These are phyloP conservation scores for Blastomyces gilchristii DNA, from an alignment of 2,329 filamentous ascomycete genomes.

Conservation along the genomic window DNA sequence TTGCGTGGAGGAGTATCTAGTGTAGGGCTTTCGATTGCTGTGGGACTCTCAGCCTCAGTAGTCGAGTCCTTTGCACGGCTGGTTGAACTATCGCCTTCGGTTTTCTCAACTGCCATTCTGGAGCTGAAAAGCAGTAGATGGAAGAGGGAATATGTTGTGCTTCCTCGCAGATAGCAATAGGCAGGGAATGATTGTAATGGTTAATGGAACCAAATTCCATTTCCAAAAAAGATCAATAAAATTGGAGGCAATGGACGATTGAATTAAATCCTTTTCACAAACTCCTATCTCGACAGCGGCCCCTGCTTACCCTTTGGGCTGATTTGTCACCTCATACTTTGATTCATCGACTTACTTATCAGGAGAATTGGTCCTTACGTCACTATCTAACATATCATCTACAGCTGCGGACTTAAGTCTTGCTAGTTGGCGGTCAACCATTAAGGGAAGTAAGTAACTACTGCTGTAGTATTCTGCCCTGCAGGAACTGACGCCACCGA, in stretches of 20 bases:
- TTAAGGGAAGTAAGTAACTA: no score
- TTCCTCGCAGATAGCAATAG: not conserved
- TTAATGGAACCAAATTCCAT: no score
- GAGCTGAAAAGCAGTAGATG: not conserved
- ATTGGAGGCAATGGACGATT: not conserved
- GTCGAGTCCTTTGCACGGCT: not conserved
- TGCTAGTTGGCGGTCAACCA: not conserved
- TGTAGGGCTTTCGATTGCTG: not conserved
- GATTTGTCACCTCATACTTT: not conserved
- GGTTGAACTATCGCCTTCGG: not conserved
- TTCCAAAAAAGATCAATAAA: no score
- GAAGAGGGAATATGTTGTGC: not conserved
- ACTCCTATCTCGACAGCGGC: not conserved
- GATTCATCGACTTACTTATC: not conserved
- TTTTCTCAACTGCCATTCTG: not conserved
- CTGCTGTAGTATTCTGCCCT: not conserved
- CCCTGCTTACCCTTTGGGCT: not conserved
- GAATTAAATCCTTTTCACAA: not conserved
- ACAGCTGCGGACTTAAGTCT: not conserved
- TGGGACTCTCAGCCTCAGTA: not conserved
- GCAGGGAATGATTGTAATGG: no score
- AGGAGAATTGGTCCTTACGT: not conserved
- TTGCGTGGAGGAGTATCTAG: not conserved
- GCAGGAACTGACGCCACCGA: no score
- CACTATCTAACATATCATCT: not conserved